These are phyloP conservation scores for Candida peoriensis DNA, from an alignment of 805 yeast species.

Conservation along the genomic window DNA sequence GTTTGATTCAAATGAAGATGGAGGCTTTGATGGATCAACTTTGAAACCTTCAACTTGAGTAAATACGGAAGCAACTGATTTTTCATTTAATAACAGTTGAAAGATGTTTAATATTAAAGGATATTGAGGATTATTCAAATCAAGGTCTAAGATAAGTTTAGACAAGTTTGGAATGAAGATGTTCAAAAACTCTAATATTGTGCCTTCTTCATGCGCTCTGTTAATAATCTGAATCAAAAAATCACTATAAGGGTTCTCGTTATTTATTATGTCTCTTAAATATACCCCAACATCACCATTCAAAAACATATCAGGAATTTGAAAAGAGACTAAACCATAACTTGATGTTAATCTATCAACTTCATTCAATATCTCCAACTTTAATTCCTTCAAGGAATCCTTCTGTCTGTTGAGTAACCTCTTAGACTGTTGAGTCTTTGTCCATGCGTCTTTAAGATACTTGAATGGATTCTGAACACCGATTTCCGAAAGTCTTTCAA, in stretches of 20 bases:
- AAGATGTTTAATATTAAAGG: slow-evolving; percentile 48
- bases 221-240: slow-evolving; percentile 53
- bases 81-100: slow-evolving; percentile 54
- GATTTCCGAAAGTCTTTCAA: slow-evolving; percentile 51
- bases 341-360: slow-evolving; percentile 46
- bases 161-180: slow-evolving; percentile 40
- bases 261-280: slow-evolving; percentile 25
- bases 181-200: slow-evolving; percentile 53
- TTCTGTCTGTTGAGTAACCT: slow-evolving; percentile 39
- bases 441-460: slow-evolving; percentile 44
- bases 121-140: slow-evolving; percentile 48
- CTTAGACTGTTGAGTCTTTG: slow-evolving; percentile 33
- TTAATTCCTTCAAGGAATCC: slow-evolving; percentile 33
- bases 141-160: slow-evolving; percentile 28
- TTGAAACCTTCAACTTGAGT: slow-evolving; percentile 52
- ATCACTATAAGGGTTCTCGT: slow-evolving; percentile 30
- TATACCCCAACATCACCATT: slow-evolving; percentile 24
- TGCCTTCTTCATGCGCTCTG: slow-evolving; percentile 62
- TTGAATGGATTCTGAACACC: slow-evolving; percentile 44
- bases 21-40: slow-evolving; percentile 36
- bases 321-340: slow-evolving; percentile 65
- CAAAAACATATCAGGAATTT: slow-evolving; percentile 50
- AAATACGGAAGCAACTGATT: slow-evolving; percentile 55
- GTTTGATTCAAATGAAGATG: slow-evolving; percentile 50
- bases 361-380: slow-evolving; percentile 40